Evolutionary conservation across 768 basidiomycete species (phyloP).

Genomic region (Holtermannia corniformis): DNA sequence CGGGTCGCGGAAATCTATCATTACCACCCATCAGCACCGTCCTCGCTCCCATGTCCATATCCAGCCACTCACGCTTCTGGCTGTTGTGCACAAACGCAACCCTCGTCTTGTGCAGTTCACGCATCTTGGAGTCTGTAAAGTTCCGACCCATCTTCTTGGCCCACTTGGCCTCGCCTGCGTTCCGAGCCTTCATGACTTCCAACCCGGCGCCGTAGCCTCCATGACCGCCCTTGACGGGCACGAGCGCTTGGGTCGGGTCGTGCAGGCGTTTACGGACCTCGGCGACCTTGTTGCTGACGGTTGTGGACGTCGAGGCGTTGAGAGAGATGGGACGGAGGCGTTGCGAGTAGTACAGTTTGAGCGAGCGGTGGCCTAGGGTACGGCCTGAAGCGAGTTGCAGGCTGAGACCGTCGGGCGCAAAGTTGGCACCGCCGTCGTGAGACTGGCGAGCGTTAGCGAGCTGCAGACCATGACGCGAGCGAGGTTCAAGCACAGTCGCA

Average conservation of each 20-base stretch:
- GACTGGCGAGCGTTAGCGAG: constrained; percentile 47
- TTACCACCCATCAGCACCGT: not conserved
- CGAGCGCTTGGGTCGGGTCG: constrained; percentile 74
- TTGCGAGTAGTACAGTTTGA: constrained; percentile 79
- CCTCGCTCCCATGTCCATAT: not conserved
- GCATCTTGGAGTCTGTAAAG: constrained; percentile 66
- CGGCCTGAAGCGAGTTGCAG: constrained; percentile 88
- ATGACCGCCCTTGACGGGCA: constrained; percentile 74
- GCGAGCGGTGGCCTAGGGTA: constrained; percentile 80
- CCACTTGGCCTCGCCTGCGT: constrained; percentile 88
- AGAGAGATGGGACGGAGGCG: constrained; percentile 46
- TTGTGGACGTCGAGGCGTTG: constrained; percentile 26
- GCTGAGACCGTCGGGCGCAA: constrained; percentile 48
- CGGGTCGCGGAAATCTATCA: constrained; percentile 32
- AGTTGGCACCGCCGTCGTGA: constrained; percentile 66
- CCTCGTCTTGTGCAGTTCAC: constrained; percentile 75
- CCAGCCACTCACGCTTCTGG: constrained; percentile 54
- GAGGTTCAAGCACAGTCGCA: constrained; percentile 31
- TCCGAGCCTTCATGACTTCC: constrained; percentile 78
- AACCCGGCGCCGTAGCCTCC: constrained; percentile 76
- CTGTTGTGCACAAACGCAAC: constrained; percentile 68
- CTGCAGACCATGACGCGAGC: constrained; percentile 15
- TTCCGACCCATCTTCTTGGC: constrained; percentile 78
- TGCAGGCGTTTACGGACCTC: constrained; percentile 65
- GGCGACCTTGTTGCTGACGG: constrained; percentile 50